Evolutionary conservation across 371 early-diverging fungal genomes (phyloP), one percentile per base, ranked within the genome.

Genomic region (Rhizopus microsporus): DNA sequence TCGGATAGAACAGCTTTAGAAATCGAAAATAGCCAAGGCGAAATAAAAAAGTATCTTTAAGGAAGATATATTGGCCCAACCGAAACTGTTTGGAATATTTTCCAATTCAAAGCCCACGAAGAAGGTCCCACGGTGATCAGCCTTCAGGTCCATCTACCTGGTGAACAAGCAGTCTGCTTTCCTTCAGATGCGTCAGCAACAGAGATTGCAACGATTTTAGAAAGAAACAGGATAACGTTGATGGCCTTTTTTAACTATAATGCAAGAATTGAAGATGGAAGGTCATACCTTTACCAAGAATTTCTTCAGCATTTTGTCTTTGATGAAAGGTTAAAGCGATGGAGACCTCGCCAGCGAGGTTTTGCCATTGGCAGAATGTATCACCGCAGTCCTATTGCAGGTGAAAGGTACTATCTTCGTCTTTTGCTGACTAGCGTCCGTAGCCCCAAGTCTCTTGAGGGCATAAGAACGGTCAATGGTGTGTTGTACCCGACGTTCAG

Each of bases 241-340:
- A 53, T 53, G 31, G 54, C 54, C 4, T 40, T 30, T 10, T 42
- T 53, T 30, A 10, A 51, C 7, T 38, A 51, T 37, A 16, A 51
- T 12, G 23, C 10, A 4, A 37, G 7, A 2, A n/a, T 7, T 37
- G 17, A n/a, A 4, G 10, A 12, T 38, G 15, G 37, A 29, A n/a
- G 7, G 16, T 37, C 23, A 7, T 32, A 53, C 17, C n/a, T 53
- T 4, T 43, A 53, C 17, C 54, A 53, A 53, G 54, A 53, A 30
- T 53, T 53, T 29, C 54, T 42, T 30, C 6, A 53, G 54, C 23
- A 43, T n/a, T 43, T 31, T 42, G 54, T 53, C 3, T 53, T 13
- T 7, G 23, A 51, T 38, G 13, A 12, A 53, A 53, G 29, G n/a
- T 5, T 9, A 5, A 39, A 32, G 31, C 2, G 4, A 7, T 53